These are phyloP conservation scores for Kregervanrija delftensis DNA, from an alignment of 805 yeast genomes.

Conservation along the genomic window DNA sequence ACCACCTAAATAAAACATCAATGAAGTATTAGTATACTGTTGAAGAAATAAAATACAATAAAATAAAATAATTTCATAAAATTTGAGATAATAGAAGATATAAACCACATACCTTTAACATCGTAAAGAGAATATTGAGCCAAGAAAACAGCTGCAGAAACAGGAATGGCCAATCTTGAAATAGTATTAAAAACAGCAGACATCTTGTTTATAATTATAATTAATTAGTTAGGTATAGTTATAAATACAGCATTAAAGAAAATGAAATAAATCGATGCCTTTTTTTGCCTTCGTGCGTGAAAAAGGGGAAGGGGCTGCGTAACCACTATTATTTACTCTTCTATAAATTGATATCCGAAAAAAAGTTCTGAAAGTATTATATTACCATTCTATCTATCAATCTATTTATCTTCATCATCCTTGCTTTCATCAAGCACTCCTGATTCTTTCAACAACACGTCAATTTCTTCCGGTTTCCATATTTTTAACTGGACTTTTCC, in stretches of 20 bases:
- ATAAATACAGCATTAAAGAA: not conserved
- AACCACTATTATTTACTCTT: not conserved
- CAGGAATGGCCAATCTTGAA: conserved; percentile 58
- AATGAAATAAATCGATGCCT: not conserved
- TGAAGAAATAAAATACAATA: not conserved
- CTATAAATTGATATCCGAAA: too few relatives aligned
- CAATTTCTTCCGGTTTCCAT: conserved; percentile 77
- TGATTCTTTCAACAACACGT: conserved; percentile 58
- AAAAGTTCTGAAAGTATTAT: too few relatives aligned
- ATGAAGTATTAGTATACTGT: conserved; percentile 1
- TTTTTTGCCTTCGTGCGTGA: not conserved
- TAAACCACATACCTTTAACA: conserved; percentile 49
- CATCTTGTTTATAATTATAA: conserved; percentile 18
- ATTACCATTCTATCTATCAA: not conserved
- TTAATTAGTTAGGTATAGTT: too few relatives aligned
- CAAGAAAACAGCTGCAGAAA: conserved; percentile 60
- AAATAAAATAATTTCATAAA: not conserved
- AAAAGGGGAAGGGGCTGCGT: not conserved
- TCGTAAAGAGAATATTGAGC: conserved; percentile 86
- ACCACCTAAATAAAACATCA: conserved; percentile 42
- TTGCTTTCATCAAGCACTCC: conserved; percentile 49
- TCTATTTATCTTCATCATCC: conserved; percentile 32
- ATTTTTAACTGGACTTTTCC: conserved; percentile 61
- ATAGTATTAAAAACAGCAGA: conserved; percentile 34
- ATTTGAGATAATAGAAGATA: not conserved